phyloP scores from a whole-genome alignment of 108 stramenopile species.

The Licmophora abbreviata region DNA sequence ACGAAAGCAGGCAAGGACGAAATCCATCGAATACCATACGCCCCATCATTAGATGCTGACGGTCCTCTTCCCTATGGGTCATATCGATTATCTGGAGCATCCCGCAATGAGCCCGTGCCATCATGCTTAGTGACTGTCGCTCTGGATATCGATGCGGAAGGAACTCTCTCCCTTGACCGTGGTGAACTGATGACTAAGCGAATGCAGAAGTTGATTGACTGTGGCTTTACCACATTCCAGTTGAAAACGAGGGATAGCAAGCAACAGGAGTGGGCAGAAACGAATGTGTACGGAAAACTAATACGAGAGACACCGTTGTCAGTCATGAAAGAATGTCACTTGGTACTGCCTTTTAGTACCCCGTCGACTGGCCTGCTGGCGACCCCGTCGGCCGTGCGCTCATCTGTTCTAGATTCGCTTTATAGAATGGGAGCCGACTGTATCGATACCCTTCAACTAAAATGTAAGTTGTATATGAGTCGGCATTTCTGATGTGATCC shows the following conservation, averaged over 20 bases:
- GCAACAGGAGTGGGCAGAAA: conserved; percentile 22
- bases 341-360: conserved; percentile 2
- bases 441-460: conserved; percentile 16
- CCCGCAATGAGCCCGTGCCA: conserved; percentile 5
- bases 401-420: conserved; percentile 11
- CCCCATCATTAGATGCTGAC: conserved; percentile 15
- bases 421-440: conserved; percentile 12
- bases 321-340: conserved; percentile 29
- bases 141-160: conserved; percentile 3
- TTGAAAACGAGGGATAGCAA: conserved; percentile 1
- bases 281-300: conserved; percentile 28
- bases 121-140: conserved; percentile 21
- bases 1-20: background rate
- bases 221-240: conserved; percentile 61
- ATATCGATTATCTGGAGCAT: conserved; percentile 15
- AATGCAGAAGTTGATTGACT: conserved; percentile 48
- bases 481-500: background rate
- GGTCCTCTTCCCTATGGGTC: conserved; percentile 29
- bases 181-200: conserved; percentile 1
- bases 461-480: no score
- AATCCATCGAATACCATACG: conserved; percentile 11
- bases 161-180: background rate
- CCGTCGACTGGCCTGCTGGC: background rate
- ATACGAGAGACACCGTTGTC: conserved; percentile 37
- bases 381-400: conserved; percentile 12